These are phyloP conservation scores for Ehretia macrophylla DNA, from an alignment of 257 asterid species.

Conservation along the genomic window DNA sequence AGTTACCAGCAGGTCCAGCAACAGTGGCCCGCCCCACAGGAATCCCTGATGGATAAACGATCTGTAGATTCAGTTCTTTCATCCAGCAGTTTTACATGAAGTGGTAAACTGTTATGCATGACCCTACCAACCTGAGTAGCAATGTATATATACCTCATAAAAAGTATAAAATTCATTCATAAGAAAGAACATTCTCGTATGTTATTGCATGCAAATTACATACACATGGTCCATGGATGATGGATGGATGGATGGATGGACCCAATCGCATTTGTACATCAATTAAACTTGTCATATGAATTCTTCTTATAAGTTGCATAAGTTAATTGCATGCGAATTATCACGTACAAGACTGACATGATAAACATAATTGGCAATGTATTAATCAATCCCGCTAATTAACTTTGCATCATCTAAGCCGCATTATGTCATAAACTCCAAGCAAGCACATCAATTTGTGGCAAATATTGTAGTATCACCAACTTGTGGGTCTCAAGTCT, in stretches of 20 bases:
- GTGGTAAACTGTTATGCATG: neutral
- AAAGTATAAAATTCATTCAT: no score
- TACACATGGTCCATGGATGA: no score
- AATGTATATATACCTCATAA: slow-evolving; percentile 2
- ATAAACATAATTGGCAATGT: slow-evolving; percentile 4
- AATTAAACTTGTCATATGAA: neutral
- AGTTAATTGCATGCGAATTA: neutral
- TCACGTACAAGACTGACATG: neutral
- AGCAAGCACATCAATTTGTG: slow-evolving; percentile 18
- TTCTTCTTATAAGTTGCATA: slow-evolving; percentile 1
- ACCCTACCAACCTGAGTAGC: no score
- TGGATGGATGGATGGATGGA: no score
- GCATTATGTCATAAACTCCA: slow-evolving; percentile 17
- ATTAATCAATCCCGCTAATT: no score
- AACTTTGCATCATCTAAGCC: slow-evolving; percentile 1
- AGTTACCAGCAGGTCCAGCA: neutral
- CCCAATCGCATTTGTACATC: slow-evolving; percentile 5
- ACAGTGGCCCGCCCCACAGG: neutral
- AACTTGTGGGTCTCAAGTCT: slow-evolving; percentile 56
- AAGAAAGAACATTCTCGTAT: neutral
- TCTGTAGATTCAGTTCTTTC: neutral
- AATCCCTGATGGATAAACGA: neutral
- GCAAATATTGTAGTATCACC: slow-evolving; percentile 29
- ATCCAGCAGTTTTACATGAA: neutral
- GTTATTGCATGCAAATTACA: neutral